These are phyloP conservation scores for Saturnispora halmiae DNA, from an alignment of 805 yeast genomes.

Conservation along the genomic window DNA sequence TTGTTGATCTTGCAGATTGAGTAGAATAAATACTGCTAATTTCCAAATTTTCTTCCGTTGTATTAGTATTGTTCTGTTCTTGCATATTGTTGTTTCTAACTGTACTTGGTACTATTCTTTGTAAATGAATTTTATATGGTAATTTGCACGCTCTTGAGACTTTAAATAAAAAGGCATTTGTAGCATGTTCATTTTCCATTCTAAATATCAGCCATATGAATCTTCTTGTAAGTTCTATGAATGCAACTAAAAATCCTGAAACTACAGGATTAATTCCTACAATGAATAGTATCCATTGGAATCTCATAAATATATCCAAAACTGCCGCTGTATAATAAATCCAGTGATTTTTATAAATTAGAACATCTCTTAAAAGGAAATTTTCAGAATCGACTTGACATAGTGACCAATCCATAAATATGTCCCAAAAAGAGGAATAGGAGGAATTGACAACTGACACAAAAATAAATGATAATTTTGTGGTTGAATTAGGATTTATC, in stretches of 20 bases:
- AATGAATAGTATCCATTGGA: constrained; percentile 80
- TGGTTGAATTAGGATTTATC: constrained; percentile 34
- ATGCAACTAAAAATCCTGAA: constrained; percentile 73
- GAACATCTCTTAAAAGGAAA: constrained; percentile 56
- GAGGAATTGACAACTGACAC: constrained; percentile 68
- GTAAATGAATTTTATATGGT: constrained; percentile 50
- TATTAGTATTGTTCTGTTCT: no score
- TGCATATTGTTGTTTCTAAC: no score
- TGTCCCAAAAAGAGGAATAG: constrained; percentile 73
- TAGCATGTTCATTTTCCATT: constrained; percentile 92
- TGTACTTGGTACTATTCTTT: no score
- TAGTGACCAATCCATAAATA: constrained; percentile 93
- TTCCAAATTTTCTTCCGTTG: neutral
- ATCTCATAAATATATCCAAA: constrained; percentile 62
- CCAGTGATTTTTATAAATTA: constrained; percentile 51
- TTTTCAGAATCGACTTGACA: constrained; percentile 56
- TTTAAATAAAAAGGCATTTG: constrained; percentile 74
- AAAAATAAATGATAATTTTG: constrained; percentile 47
- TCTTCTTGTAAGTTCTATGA: constrained; percentile 74
- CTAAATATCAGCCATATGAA: constrained; percentile 86
- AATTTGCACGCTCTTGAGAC: constrained; percentile 84
- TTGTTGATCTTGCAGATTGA: constrained; percentile 4
- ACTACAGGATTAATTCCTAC: constrained; percentile 74
- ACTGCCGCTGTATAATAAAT: constrained; percentile 70
- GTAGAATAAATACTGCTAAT: constrained; percentile 25